These are phyloP conservation scores for Scenedesmus sp. DNA, from an alignment of 163 green algal species.

Conservation along the genomic window DNA sequence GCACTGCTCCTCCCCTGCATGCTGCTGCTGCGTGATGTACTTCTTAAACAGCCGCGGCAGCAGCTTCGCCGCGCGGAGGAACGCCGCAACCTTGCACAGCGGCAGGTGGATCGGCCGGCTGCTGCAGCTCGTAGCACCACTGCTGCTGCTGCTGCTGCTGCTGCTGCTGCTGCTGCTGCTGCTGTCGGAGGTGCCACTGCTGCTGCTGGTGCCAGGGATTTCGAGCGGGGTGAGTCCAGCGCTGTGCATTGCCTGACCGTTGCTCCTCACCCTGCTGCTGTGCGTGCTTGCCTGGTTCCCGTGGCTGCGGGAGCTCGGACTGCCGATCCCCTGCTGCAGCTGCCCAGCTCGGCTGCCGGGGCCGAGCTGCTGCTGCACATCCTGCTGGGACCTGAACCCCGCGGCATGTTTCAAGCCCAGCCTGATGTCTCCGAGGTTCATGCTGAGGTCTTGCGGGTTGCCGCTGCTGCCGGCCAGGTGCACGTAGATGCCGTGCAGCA, in stretches of 20 bases:
- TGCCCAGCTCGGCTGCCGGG: neutral
- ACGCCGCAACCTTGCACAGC: slow-evolving; percentile 62
- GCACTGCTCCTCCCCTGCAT: neutral
- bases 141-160: neutral
- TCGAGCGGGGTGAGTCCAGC: neutral
- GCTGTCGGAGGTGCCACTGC: neutral
- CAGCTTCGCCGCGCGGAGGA: slow-evolving; percentile 62
- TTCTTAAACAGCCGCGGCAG: slow-evolving; percentile 60
- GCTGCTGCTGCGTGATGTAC: slow-evolving; percentile 61
- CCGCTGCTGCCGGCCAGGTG: slow-evolving; percentile 56
- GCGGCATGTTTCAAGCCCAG: slow-evolving; percentile 60
- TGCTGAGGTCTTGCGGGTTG: slow-evolving; percentile 50
- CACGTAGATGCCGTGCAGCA: slow-evolving; percentile 63
- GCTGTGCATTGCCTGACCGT: neutral
- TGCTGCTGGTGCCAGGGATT: slow-evolving; percentile 16
- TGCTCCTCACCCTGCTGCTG: slow-evolving; percentile 31
- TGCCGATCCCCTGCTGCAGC: neutral
- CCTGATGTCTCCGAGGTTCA: slow-evolving; percentile 50
- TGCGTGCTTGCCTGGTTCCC: slow-evolving; percentile 23
- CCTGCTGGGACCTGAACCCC: slow-evolving; percentile 24
- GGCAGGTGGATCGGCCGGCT: slow-evolving; percentile 54
- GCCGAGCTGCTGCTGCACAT: neutral
- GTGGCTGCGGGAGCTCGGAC: neutral
- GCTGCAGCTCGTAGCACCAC: slow-evolving; percentile 43
- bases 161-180: slow-evolving; percentile 17